phyloP scores from a whole-genome alignment of 441 rosid genomes.

The Daphne laureola region DNA sequence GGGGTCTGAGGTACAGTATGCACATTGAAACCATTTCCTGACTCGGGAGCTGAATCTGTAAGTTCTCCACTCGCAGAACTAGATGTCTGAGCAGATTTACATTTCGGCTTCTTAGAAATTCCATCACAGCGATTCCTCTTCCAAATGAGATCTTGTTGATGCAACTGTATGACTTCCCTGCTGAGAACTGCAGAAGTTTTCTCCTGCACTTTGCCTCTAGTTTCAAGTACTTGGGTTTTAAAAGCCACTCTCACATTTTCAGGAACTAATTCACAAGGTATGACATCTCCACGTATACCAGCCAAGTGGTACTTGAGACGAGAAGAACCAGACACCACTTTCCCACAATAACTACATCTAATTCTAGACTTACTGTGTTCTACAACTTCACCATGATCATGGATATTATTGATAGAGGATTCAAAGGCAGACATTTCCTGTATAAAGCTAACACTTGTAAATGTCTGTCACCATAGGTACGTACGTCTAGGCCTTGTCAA shows the following conservation, averaged over 20 bases:
- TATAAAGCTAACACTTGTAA: too few species aligned
- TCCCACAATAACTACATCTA: slow-evolving; percentile 45
- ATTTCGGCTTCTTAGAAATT: slow-evolving; percentile 12
- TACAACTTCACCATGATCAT: slow-evolving; percentile 30
- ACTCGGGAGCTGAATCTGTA: slow-evolving; percentile 5
- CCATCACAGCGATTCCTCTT: slow-evolving; percentile 19
- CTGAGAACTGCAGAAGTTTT: background rate
- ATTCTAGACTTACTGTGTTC: slow-evolving; percentile 20
- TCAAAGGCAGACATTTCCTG: slow-evolving; percentile 21
- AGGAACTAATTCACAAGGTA: slow-evolving; percentile 35
- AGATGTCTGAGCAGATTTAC: slow-evolving; percentile 11
- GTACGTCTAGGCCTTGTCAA: too few species aligned
- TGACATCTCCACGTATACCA: slow-evolving; percentile 30
- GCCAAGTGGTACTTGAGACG: slow-evolving; percentile 49
- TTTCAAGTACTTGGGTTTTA: slow-evolving; percentile 11
- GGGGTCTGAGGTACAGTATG: slow-evolving; percentile 2
- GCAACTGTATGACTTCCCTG: slow-evolving; percentile 14
- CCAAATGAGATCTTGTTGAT: slow-evolving; percentile 16
- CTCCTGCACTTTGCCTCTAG: background rate
- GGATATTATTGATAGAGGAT: slow-evolving; percentile 19
- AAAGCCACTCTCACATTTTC: slow-evolving; percentile 24
- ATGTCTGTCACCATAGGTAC: too few species aligned
- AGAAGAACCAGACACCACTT: slow-evolving; percentile 17
- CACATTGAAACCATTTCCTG: slow-evolving; percentile 12
- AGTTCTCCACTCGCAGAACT: slow-evolving; percentile 10